These are phyloP conservation scores for Thinopyrum elongatum DNA, from an alignment of 176 grass and related monocot species.

Conservation along the genomic window DNA sequence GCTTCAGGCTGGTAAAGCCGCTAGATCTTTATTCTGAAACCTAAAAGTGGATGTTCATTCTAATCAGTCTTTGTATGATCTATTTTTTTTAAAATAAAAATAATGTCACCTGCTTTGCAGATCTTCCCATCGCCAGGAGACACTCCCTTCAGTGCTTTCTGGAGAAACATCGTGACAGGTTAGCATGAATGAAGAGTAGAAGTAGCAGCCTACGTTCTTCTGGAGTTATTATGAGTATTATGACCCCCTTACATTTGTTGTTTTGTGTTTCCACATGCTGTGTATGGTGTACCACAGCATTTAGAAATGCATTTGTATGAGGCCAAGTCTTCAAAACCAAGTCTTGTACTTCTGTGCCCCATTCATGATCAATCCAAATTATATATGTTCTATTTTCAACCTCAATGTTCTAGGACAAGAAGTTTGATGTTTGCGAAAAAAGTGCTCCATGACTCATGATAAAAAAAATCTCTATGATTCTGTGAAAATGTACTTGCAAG, in stretches of 20 bases:
- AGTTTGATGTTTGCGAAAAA: background rate
- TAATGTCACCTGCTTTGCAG: constrained; percentile 32
- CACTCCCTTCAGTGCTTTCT: constrained; percentile 92
- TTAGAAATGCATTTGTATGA: background rate
- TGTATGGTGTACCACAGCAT: background rate
- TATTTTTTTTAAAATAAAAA: background rate
- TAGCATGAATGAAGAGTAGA: constrained; percentile 14
- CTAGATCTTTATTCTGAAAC: constrained; percentile 1
- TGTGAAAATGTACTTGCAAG: background rate
- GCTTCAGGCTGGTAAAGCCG: constrained; percentile 77
- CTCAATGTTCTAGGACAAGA: background rate
- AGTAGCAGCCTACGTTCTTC: background rate
- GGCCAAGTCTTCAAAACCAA: background rate
- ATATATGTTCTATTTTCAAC: background rate
- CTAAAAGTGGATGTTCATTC: background rate
- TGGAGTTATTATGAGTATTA: constrained; percentile 11
- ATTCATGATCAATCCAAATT: background rate
- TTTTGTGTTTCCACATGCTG: background rate
- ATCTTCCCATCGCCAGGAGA: constrained; percentile 91
- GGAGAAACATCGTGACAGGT: constrained; percentile 96
- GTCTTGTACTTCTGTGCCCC: background rate
- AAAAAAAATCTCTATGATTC: background rate
- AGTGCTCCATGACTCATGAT: background rate
- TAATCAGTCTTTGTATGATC: background rate
- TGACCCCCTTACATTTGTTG: background rate